These are phyloP conservation scores for Aspergillus niger DNA, from an alignment of 2,329 filamentous ascomycete species.

Conservation along the genomic window DNA sequence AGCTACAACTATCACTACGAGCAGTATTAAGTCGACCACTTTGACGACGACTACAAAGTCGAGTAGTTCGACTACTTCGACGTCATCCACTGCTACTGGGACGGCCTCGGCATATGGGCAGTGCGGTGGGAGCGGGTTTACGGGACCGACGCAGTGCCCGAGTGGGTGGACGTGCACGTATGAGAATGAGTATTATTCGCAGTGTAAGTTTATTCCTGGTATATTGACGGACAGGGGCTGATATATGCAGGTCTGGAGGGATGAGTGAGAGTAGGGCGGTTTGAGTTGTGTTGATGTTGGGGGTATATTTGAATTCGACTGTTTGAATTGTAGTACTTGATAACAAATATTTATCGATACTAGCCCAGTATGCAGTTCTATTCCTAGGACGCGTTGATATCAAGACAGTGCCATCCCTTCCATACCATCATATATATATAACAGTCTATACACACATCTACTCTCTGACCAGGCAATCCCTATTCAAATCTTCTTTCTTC, in stretches of 20 bases:
- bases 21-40: slow-evolving; percentile 12
- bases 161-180: slow-evolving; percentile 21
- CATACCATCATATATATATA: background rate
- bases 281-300: no score
- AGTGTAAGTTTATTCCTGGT: slow-evolving; percentile 13
- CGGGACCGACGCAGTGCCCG: slow-evolving; percentile 19
- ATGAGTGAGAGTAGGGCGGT: background rate
- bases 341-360: background rate
- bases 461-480: background rate
- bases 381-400: no score
- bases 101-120: slow-evolving; percentile 19
- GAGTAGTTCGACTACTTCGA: slow-evolving; percentile 4
- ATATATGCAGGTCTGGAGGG: background rate
- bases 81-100: slow-evolving; percentile 12
- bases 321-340: background rate
- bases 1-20: slow-evolving; percentile 8
- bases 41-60: slow-evolving; percentile 6
- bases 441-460: background rate
- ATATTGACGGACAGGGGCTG: background rate
- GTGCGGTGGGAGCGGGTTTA: slow-evolving; percentile 23
- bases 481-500: slow-evolving; percentile 16
- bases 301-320: no score
- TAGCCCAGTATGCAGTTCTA: no score
- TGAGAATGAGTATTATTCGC: slow-evolving; percentile 20
- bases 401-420: no score